Conservation (phyloP, 2,329 filamentous ascomycete species). For the Pyrenochaeta sp. region DNA sequence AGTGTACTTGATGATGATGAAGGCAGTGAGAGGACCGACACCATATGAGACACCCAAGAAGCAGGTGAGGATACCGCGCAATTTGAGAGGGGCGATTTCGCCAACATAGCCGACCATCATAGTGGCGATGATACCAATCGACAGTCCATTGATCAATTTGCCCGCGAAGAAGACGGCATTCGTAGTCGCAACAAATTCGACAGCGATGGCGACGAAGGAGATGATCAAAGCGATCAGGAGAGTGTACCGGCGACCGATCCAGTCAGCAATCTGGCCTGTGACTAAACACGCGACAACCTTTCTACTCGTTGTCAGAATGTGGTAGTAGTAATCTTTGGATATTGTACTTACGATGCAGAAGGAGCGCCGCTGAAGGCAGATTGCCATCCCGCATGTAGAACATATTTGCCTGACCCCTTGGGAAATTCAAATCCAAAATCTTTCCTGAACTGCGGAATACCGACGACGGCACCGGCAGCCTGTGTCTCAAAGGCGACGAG, state of each 20-base stretch:
- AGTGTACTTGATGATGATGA: constrained; percentile 27
- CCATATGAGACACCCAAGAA: constrained; percentile 49
- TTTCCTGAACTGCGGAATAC: constrained; percentile 53
- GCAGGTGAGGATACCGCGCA: constrained; percentile 46
- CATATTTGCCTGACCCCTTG: constrained; percentile 43
- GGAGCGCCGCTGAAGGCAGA: constrained; percentile 52
- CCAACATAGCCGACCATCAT: constrained; percentile 47
- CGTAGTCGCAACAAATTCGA: constrained; percentile 51
- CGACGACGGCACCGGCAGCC: constrained; percentile 48
- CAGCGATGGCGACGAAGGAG: constrained; percentile 47
- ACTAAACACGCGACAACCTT: constrained; percentile 37
- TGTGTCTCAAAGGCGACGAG: constrained; percentile 52
- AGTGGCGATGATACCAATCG: constrained; percentile 47
- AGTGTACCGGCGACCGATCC: constrained; percentile 40
- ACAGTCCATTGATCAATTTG: constrained; percentile 52
- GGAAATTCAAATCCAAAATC: constrained; percentile 49
- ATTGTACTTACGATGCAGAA: constrained; percentile 40
- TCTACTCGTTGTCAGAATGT: constrained; percentile 1
- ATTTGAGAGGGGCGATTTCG: constrained; percentile 47
- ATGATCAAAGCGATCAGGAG: constrained; percentile 45
- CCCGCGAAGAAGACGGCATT: constrained; percentile 51
- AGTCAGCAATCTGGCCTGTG: constrained; percentile 43
- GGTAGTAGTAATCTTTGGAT: background rate
- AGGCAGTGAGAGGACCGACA: constrained; percentile 48
- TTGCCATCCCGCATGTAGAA: constrained; percentile 53